Base-by-base conservation (phyloP, 108 stramenopile genomes). In the Skeletonema menzelii region DNA sequence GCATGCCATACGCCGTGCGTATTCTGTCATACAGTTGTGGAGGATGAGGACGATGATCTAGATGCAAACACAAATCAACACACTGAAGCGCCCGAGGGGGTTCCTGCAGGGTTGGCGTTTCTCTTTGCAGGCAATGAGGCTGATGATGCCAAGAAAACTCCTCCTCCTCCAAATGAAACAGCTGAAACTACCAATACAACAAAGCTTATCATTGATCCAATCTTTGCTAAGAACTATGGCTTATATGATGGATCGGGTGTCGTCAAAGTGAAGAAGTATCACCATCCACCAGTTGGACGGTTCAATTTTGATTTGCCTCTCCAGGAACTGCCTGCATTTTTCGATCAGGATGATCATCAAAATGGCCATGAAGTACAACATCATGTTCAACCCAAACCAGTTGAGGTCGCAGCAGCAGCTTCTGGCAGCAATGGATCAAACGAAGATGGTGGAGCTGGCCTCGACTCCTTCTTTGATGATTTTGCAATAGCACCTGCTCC, bases 401-500 rank as follows among this genome's bases (percentile, higher is more conserved):
- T 12, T 37, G 28, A 15, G 15, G 14, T 17, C 5, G 32, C 11
- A 35, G 46, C 17, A 20, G 3, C 17, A 12, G 0, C 70, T 59
- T 4, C 31, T 19, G 56, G 5, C 19, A 70, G 63, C 8, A 63
- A 72, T 32, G 38, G 28, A 44, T 31, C 31, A 5, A 38, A 69
- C 27, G 57, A 69, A 20, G 55, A 69, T 8, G 68, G 26, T 19
- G 53, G 49, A 17, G 70, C 61, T 31, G 70, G 69, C 13, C 80
- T 75, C n/a, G 73, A 70, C 42, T 75, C 73, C 22, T 81, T 81
- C 65, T 81, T 81, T 63, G 80, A 81, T 35, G 69, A 81, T 61
- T 81, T 81, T 56, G 63, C 58, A 37, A 65, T 69, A 58, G 40
- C 65, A 11, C 63, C 62, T 34, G 57, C 57, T 6, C 14, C 38